Base-by-base conservation (phyloP, 2,329 filamentous ascomycete genomes). In the Aspergillus fijiensis region DNA sequence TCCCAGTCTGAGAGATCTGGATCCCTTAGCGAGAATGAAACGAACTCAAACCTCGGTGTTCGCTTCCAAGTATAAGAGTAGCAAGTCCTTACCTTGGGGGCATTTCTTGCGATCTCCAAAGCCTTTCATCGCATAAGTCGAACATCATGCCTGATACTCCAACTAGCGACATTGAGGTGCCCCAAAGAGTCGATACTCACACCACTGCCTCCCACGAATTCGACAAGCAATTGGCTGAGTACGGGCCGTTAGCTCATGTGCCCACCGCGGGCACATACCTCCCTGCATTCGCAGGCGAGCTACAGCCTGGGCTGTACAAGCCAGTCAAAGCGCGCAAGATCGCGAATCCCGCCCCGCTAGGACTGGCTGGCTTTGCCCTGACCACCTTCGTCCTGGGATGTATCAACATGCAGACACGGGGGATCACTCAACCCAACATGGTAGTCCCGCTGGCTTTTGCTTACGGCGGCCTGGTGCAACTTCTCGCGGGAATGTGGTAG, bases 401-500 rank as follows among this genome's bases (percentile, higher is more conserved):
- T 69, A 80, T 92, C 75, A 92, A 92, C 77, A 79, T 90, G 72
- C 79, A 84, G 58, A 80, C 85, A 2, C 82, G 86, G 6, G 82
- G 80, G 55, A 78, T 91, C 52, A 76, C 75, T 1, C 74, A 74
- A 1, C 86, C 88, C 35, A 87, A 85, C 68, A 82, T 92, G 55
- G 84, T 87, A 42, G 82, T 91, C 10, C 83, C 85, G 1, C 76
- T 86, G n/a, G 88, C 89, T 1, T 87, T 87, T 68, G 88, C 82
- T 14, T 92, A 91, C 71, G 89, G 89, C 62, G 89, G 89, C 60
- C 78, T 91, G 23, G 85, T 92, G 35, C 90, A 92, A 79, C 81
- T 92, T 25, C 78, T 89, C 3, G 88, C 89, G 64, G 90, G 90
- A 77, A 93, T 92, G 90, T 92, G 90, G 90, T 91, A 81, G 56